Conservation (phyloP, 2,329 filamentous ascomycete species). For the Aspergillus sojae region DNA sequence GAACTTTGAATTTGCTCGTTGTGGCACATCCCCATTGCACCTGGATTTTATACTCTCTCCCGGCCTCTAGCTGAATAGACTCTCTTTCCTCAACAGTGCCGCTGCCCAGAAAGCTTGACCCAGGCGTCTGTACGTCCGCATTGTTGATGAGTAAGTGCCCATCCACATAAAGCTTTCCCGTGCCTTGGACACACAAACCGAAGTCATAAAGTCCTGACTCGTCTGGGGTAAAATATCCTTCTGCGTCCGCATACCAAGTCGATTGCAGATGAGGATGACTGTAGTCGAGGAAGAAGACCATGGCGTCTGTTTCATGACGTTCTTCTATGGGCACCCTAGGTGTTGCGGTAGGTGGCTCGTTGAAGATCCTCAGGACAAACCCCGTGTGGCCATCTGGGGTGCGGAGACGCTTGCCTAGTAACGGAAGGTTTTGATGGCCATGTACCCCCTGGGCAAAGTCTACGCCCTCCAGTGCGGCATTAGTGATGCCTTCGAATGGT, state of each 20-base stretch:
- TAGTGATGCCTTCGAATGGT: constrained; percentile 42
- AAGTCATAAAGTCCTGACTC: constrained; percentile 63
- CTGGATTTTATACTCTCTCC: constrained; percentile 58
- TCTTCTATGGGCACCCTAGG: constrained; percentile 54
- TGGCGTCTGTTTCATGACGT: constrained; percentile 42
- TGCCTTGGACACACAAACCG: constrained; percentile 63
- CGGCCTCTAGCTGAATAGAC: constrained; percentile 57
- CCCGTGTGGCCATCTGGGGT: constrained; percentile 54
- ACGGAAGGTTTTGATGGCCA: constrained; percentile 62
- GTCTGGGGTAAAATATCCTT: constrained; percentile 59
- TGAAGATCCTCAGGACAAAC: constrained; percentile 63
- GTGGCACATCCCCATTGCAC: constrained; percentile 61
- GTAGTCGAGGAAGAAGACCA: constrained; percentile 54
- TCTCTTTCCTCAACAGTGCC: constrained; percentile 65
- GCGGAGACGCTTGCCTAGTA: constrained; percentile 55
- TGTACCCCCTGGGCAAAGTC: constrained; percentile 62
- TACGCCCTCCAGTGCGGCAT: constrained; percentile 29
- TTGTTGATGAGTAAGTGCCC: constrained; percentile 66
- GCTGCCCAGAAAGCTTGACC: constrained; percentile 64
- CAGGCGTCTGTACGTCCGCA: constrained; percentile 60
- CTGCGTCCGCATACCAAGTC: constrained; percentile 15
- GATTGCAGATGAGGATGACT: constrained; percentile 54
- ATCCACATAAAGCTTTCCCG: constrained; percentile 64
- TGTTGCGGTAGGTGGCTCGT: constrained; percentile 54
- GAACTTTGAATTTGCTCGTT: constrained; percentile 55